A percentile compares a stretch with the other conserved stretches of the same genome.
Evolutionary conservation across 176 grass and related monocot genomes (phyloP).

Genomic region (Canna indica): DNA sequence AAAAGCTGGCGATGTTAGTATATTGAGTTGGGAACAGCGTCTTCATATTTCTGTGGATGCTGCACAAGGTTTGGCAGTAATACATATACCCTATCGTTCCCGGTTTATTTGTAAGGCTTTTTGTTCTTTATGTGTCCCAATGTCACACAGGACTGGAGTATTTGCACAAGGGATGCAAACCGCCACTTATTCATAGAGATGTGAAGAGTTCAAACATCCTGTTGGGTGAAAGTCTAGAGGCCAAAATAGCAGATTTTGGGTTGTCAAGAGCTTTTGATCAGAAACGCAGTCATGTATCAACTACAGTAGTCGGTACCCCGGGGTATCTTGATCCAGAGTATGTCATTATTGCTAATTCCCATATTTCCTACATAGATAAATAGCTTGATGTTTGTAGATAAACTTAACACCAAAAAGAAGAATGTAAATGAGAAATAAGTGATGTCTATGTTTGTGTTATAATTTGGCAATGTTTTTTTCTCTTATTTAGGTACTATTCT

Average conservation of each 20-base stretch:
- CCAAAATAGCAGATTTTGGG: constrained; percentile 7
- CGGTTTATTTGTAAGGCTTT: not conserved
- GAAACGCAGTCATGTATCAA: not conserved
- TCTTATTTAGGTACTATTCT: not conserved
- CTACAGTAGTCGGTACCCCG: not conserved
- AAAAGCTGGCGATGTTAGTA: not conserved
- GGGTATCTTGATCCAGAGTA: constrained; percentile 18
- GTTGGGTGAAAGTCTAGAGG: constrained; percentile 1
- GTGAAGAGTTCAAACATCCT: constrained; percentile 12
- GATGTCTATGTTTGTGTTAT: too few species aligned
- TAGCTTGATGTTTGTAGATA: too few species aligned
- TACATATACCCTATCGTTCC: not conserved
- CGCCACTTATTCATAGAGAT: constrained; percentile 6
- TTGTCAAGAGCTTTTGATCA: not conserved
- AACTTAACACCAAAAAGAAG: too few species aligned
- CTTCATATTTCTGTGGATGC: not conserved
- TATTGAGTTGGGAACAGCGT: not conserved
- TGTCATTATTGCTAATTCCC: not conserved
- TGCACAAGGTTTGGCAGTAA: not conserved
- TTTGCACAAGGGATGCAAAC: constrained; percentile 3
- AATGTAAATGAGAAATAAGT: too few species aligned
- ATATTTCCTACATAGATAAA: not conserved
- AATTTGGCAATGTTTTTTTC: not conserved
- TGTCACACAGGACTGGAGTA: constrained; percentile 1
- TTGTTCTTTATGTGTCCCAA: not conserved